Evolutionary conservation across 345 rosid species (phyloP), one percentile per base, ranked within the genome.

Genomic region (Eucalyptus grandis): DNA sequence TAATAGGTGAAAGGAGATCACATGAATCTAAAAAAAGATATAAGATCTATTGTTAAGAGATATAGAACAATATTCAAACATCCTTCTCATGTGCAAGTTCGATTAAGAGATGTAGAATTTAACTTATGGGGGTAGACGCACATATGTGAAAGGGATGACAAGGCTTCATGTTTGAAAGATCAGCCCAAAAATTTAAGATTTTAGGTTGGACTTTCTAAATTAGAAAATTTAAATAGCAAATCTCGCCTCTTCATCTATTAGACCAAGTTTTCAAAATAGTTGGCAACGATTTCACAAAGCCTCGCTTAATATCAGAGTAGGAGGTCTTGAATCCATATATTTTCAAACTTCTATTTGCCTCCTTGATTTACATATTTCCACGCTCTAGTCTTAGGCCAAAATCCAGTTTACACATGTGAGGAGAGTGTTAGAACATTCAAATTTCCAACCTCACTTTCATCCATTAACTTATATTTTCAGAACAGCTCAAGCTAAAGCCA

Each of bases 11-110:
- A 77, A 77, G 27, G 46, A 72, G 14, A 37, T 11, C 22, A 21
- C 26, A 34, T 6, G 8, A 37, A 72, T 37, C 12, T 17, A 37
- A 19, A 72, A 72, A 72, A 19, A 2, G 8, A 72, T 9, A 72
- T 5, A 72, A 3, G 26, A 72, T 13, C 9, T 21, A 2, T 37
- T 19, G 8, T 37, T 22, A 37, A 72, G 8, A 9, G 40, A 72
- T 19, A 10, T 37, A 2, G 14, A 43, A 19, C 6, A 19, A 72
- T 37, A 72, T 14, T 37, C 11, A 2, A 19, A 34, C 5, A 21
- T 4, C 46, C 8, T 0, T 19, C 46, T 19, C 46, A 37, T 0
- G 46, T 72, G 27, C 46, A 72, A 37, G 26, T 9, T 0, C 2
- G 26, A 37, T 37, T 40, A 37, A 6, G 14, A 72, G 46, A 72